Base-by-base conservation (phyloP, 2,329 filamentous ascomycete species). In the Cladosporium oxysporum region DNA sequence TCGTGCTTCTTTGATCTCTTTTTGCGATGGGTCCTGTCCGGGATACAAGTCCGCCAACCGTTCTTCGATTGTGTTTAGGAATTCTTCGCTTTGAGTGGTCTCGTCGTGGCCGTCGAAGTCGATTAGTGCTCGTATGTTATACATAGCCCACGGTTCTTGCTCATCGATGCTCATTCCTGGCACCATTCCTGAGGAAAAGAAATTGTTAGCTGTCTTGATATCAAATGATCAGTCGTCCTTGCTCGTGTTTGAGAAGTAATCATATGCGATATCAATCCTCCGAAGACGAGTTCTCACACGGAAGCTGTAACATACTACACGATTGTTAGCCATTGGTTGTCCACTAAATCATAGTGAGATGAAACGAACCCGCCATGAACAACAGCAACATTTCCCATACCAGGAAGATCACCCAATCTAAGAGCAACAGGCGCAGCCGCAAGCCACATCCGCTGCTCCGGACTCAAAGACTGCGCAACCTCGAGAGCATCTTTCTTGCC, bases 51-150 rank as follows among this genome's bases (percentile, higher is more conserved):
- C 62, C 11, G 14, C n/a, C 16, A 65, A 26, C n/a, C 55, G 55
- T 33, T 65, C 55, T 29, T 53, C 55, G 29, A 52, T 52, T n/a
- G 55, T 59, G 21, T 23, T 28, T 5, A 52, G 57, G 16, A 50
- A 65, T 26, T 50, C 57, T n/a, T 65, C 53, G 21, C 55, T 57
- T n/a, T 31, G 18, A 3, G 50, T 33, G 33, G 14, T 52, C n/a
- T 57, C 18, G 23, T 57, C 35, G 14, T 62, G 14, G 26, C 52
- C 26, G 14, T 62, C 16, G 44, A 62, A 37, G 18, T 57, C 50
- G 29, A 60, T 65, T 28, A 65, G 29, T 8, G 55, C 57, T 14
- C 62, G 62, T n/a, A 65, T 65, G 44, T 65, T 65, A 47, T 59
- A 53, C 41, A 65, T 52, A 18, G 57, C 41, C 55, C 57, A 65